phyloP scores from a whole-genome alignment of 805 yeast genomes.

The Vanderwaltozyma verrucispora region DNA sequence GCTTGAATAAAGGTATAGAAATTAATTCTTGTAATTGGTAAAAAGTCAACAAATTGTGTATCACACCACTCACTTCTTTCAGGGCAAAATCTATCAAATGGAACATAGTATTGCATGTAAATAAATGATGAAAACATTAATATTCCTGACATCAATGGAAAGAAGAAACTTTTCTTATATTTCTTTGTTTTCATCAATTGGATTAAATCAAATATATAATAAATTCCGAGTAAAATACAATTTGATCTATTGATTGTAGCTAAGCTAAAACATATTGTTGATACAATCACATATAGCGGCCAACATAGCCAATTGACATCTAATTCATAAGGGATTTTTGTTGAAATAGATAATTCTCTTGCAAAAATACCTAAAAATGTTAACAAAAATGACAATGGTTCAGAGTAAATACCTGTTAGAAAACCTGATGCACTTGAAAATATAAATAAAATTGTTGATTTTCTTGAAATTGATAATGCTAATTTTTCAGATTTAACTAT shows the following conservation, averaged over 20 bases:
- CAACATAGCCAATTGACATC: slow-evolving; percentile 7
- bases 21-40: slow-evolving; percentile 24
- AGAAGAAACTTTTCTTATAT: slow-evolving; percentile 12
- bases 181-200: slow-evolving; percentile 11
- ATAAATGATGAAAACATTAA: slow-evolving; percentile 39
- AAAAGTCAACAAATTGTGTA: slow-evolving; percentile 31
- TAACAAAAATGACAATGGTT: slow-evolving; percentile 54
- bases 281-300: slow-evolving; percentile 14
- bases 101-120: slow-evolving; percentile 35
- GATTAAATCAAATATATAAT: slow-evolving; percentile 49
- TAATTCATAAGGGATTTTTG: slow-evolving; percentile 8
- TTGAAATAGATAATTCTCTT: slow-evolving; percentile 31
- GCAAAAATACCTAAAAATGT: slow-evolving; percentile 46
- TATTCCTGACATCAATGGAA: slow-evolving; percentile 45
- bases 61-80: slow-evolving; percentile 72
- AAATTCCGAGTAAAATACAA: slow-evolving; percentile 58
- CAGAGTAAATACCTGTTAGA: slow-evolving; percentile 64
- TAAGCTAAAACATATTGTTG: slow-evolving; percentile 35
- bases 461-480: slow-evolving; percentile 21
- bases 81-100: slow-evolving; percentile 58
- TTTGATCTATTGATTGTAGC: slow-evolving; percentile 67
- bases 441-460: slow-evolving; percentile 38
- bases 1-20: slow-evolving; percentile 63
- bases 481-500: neutral
- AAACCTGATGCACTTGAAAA: slow-evolving; percentile 79